Conservation (phyloP, 2,329 filamentous ascomycete genomes). For the Hypoxylon sp. region DNA sequence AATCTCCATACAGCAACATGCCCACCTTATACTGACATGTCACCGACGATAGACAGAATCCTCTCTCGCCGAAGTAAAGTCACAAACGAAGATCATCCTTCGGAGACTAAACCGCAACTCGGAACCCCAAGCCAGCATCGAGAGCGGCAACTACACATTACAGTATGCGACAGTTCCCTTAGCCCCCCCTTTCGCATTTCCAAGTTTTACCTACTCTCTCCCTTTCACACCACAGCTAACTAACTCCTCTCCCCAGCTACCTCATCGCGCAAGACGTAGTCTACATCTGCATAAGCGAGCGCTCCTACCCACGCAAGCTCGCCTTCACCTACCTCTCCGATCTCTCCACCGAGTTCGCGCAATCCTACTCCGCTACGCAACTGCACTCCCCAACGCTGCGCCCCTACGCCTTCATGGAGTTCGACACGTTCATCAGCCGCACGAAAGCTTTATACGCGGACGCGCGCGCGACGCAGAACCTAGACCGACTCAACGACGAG, state of each 20-base stretch:
- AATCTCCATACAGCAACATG: neutral
- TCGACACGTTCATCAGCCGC: conserved; percentile 95
- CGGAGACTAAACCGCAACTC: conserved; percentile 90
- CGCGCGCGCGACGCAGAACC: conserved; percentile 88
- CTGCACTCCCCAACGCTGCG: conserved; percentile 78
- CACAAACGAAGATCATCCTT: conserved; percentile 90
- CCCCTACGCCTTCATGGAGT: conserved; percentile 97
- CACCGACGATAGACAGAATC: conserved; percentile 68
- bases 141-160: conserved; percentile 84
- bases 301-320: conserved; percentile 95
- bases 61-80: conserved; percentile 88
- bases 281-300: conserved; percentile 94
- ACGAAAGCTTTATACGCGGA: conserved; percentile 96
- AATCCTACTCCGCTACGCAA: conserved; percentile 81
- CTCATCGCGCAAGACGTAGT: conserved; percentile 85
- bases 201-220: conserved; percentile 1
- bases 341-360: conserved; percentile 90
- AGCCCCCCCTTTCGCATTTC: no score
- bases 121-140: conserved; percentile 92
- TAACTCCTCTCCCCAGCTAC: conserved; percentile 70
- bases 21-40: conserved; percentile 50
- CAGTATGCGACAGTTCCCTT: conserved; percentile 77
- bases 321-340: conserved; percentile 98
- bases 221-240: conserved; percentile 9
- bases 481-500: conserved; percentile 97